These are phyloP conservation scores for Saitozyma podzolica DNA, from an alignment of 768 basidiomycete species.

Conservation along the genomic window DNA sequence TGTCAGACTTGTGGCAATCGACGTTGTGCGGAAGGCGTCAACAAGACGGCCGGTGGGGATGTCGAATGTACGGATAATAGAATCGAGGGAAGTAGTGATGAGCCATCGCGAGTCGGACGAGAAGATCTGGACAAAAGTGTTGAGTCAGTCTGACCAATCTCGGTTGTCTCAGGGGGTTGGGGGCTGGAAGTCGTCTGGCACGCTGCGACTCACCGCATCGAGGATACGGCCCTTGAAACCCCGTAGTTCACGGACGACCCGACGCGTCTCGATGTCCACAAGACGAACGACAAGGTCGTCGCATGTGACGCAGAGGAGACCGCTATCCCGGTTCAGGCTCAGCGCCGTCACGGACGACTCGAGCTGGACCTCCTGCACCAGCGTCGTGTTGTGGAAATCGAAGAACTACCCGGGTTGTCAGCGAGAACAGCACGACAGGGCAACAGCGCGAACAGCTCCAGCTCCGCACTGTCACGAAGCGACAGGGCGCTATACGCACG, in stretches of 20 bases:
- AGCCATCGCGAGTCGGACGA: constrained; percentile 96
- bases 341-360: constrained; percentile 71
- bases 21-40: constrained; percentile 83
- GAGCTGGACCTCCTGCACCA: constrained; percentile 67
- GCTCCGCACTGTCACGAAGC: background rate
- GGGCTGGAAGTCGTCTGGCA: background rate
- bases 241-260: constrained; percentile 82
- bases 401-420: constrained; percentile 69
- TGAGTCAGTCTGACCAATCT: too few relatives aligned
- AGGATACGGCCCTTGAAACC: constrained; percentile 82
- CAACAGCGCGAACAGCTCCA: background rate
- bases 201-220: constrained; percentile 67
- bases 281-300: constrained; percentile 84
- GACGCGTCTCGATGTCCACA: constrained; percentile 84
- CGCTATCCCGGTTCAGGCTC: constrained; percentile 77
- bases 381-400: constrained; percentile 82
- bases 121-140: constrained; percentile 67
- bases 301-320: constrained; percentile 75
- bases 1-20: constrained; percentile 81
- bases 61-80: constrained; percentile 90
- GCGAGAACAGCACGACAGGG: background rate
- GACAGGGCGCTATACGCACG: constrained; percentile 58
- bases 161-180: background rate
- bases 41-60: constrained; percentile 89
- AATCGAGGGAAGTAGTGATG: constrained; percentile 81